phyloP scores from a whole-genome alignment of 768 basidiomycete species.

The Nidularia sp. region DNA sequence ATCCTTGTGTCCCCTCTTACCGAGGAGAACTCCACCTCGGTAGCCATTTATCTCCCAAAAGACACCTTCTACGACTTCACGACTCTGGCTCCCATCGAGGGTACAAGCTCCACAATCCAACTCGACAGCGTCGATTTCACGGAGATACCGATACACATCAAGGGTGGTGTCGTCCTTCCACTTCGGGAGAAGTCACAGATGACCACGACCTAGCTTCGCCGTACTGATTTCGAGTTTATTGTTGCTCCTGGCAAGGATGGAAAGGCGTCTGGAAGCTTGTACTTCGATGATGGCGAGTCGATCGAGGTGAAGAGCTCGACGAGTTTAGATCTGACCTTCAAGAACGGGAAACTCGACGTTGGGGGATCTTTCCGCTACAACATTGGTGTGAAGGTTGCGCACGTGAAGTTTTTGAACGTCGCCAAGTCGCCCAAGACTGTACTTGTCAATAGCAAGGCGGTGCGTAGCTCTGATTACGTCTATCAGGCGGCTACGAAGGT shows the following conservation, averaged over 20 bases:
- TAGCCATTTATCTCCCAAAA: conserved; percentile 56
- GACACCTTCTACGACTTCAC: conserved; percentile 66
- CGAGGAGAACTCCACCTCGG: conserved; percentile 52
- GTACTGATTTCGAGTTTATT: conserved; percentile 56
- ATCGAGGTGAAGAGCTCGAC: conserved; percentile 27
- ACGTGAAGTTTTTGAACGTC: conserved; percentile 36
- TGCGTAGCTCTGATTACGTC: conserved; percentile 12
- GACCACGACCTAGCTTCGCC: conserved; percentile 55
- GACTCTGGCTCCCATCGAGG: conserved; percentile 43
- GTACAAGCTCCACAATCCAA: conserved; percentile 39
- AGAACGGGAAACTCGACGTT: conserved; percentile 23
- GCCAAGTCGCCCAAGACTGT: conserved; percentile 21
- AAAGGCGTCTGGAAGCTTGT: conserved; percentile 46
- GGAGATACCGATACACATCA: conserved; percentile 60
- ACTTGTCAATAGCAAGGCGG: conserved; percentile 19
- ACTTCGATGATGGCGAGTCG: conserved; percentile 65
- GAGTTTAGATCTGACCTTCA: conserved; percentile 26
- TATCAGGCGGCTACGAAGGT: conserved; percentile 38
- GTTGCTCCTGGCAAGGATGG: conserved; percentile 57
- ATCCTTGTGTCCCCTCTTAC: conserved; percentile 70
- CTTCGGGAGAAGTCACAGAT: conserved; percentile 50
- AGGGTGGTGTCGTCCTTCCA: conserved; percentile 55
- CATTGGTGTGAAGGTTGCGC: conserved; percentile 27
- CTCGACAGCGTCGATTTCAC: conserved; percentile 47
- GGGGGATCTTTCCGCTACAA: conserved; percentile 31